A percentile compares a stretch with the other conserved stretches of the same genome.
Evolutionary conservation across 495 filamentous ascomycete genomes (phyloP).

Genomic region (Hypoxylon perforatum): DNA sequence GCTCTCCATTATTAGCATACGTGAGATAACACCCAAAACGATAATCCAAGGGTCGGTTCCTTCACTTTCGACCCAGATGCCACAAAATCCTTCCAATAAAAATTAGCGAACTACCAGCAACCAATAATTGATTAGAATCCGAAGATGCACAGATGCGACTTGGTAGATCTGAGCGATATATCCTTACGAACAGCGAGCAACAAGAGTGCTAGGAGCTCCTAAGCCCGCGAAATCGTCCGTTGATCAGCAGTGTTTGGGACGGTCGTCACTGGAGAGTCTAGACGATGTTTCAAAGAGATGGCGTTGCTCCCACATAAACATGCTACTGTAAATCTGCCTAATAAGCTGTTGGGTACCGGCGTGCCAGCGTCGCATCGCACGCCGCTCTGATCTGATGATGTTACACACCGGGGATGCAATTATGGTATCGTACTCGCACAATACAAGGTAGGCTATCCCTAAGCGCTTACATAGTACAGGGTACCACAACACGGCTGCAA

Average conservation of each 20-base stretch:
- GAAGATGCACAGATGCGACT: slow-evolving; percentile 2
- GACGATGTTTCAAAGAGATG: slow-evolving; percentile 29
- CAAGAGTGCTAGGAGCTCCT: slow-evolving; percentile 5
- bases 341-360: slow-evolving; percentile 23
- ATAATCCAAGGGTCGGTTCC: slow-evolving; percentile 17
- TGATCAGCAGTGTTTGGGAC: slow-evolving; percentile 23
- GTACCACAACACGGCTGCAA: too few relatives aligned
- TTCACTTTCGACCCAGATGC: slow-evolving; percentile 21
- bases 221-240: slow-evolving; percentile 17
- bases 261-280: slow-evolving; percentile 8
- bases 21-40: slow-evolving; percentile 10
- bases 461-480: slow-evolving; percentile 23
- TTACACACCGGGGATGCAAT: slow-evolving; percentile 9
- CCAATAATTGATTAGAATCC: slow-evolving; percentile 15
- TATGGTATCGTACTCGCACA: too few relatives aligned
- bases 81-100: slow-evolving; percentile 26
- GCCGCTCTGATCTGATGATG: slow-evolving; percentile 25
- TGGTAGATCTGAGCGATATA: slow-evolving; percentile 15
- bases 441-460: slow-evolving; percentile 6
- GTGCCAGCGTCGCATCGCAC: slow-evolving; percentile 30
- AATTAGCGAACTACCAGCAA: slow-evolving; percentile 20
- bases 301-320: slow-evolving; percentile 16
- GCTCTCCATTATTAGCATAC: slow-evolving; percentile 30
- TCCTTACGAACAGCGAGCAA: slow-evolving; percentile 19
- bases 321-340: slow-evolving; percentile 34